Conservation (phyloP, 2,329 filamentous ascomycete genomes). For the Thelonectria rubi region DNA sequence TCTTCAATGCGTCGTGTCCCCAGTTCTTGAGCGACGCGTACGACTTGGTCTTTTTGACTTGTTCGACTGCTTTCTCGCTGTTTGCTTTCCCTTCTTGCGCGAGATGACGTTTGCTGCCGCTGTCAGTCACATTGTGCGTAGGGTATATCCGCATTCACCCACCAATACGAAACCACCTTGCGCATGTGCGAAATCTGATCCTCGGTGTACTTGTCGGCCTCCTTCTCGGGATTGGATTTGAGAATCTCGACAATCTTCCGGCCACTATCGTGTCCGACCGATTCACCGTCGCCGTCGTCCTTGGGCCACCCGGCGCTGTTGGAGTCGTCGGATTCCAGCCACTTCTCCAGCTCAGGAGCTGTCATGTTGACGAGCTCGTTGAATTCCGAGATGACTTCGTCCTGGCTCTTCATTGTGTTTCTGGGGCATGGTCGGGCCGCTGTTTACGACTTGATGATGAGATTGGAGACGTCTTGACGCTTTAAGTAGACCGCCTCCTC, state of each 20-base stretch:
- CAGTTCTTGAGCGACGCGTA: constrained; percentile 71
- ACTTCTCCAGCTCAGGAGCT: constrained; percentile 66
- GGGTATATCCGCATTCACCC: constrained; percentile 16
- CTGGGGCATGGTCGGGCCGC: too few relatives aligned
- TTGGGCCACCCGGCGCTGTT: constrained; percentile 68
- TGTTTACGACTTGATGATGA: too few relatives aligned
- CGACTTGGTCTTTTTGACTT: constrained; percentile 59
- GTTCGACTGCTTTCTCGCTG: constrained; percentile 57
- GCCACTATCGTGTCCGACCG: constrained; percentile 70
- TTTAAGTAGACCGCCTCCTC: background rate
- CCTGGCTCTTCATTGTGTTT: constrained; percentile 39
- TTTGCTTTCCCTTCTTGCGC: constrained; percentile 70
- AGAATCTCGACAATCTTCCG: constrained; percentile 71
- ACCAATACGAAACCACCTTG: constrained; percentile 70
- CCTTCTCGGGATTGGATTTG: constrained; percentile 67
- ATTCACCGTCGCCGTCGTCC: constrained; percentile 66
- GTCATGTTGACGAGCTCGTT: constrained; percentile 74
- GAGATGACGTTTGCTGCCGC: constrained; percentile 66
- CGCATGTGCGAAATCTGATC: constrained; percentile 67
- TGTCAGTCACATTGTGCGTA: background rate
- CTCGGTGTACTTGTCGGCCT: constrained; percentile 64
- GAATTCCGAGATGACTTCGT: constrained; percentile 62
- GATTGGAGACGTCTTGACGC: too few relatives aligned
- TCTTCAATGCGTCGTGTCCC: constrained; percentile 64
- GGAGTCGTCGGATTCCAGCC: constrained; percentile 68